Evolutionary conservation across 768 basidiomycete species (phyloP).

Genomic region (Mycena albidolilacea): DNA sequence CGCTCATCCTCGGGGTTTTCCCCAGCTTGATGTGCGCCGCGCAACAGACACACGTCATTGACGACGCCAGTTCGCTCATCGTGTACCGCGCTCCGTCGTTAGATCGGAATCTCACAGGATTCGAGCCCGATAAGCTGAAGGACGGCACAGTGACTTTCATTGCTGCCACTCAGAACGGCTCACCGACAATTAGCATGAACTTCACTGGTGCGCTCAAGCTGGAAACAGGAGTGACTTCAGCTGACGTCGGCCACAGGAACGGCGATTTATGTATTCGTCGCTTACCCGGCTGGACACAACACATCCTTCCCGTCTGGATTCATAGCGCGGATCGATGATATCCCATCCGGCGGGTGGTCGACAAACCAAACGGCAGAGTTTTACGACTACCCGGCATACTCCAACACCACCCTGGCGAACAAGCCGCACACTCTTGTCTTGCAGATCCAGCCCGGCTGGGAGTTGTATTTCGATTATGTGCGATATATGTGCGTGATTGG

Average conservation of each 20-base stretch:
- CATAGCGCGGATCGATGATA: neutral
- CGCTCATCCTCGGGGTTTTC: no score
- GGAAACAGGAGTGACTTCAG: no score
- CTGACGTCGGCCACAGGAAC: neutral
- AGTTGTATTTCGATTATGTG: conserved; percentile 14
- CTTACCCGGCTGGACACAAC: conserved; percentile 1
- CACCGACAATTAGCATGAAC: conserved; percentile 17
- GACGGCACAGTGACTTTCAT: conserved; percentile 20
- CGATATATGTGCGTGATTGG: neutral
- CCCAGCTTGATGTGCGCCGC: neutral
- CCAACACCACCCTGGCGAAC: neutral
- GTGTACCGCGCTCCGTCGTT: conserved; percentile 2
- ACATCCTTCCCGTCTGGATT: neutral
- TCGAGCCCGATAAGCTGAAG: neutral
- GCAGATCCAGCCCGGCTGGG: neutral
- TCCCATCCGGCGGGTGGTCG: conserved; percentile 1
- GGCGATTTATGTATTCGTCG: conserved; percentile 15
- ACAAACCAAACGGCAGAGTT: neutral
- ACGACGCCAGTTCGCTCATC: conserved; percentile 10
- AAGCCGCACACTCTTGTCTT: neutral
- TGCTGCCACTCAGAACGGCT: neutral
- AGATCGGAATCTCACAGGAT: neutral
- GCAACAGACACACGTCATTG: neutral
- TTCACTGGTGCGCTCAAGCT: conserved; percentile 8
- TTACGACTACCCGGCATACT: neutral